Percentiles rank a stretch among this genome's conserved stretches.
Evolutionary conservation across 202 grass and related monocot genomes (phyloP).

Genomic region (Saccharum hybrid): DNA sequence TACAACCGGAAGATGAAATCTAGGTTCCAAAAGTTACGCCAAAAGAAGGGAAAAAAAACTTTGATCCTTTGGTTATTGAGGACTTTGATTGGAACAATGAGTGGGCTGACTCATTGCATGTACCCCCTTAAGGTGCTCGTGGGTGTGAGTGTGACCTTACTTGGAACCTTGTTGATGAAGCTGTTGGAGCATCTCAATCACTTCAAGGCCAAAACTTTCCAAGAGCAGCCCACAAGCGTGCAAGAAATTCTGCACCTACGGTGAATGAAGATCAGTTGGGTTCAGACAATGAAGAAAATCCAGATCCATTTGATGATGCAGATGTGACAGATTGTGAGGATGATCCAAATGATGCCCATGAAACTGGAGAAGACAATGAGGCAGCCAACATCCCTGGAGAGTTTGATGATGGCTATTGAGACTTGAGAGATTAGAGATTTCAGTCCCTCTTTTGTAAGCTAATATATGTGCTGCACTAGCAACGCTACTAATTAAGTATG

Average conservation of each 20-base stretch:
- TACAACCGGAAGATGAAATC: conserved; percentile 1
- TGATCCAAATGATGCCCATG: not conserved
- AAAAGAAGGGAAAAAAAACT: not conserved
- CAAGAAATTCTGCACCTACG: not conserved
- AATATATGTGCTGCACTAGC: no score
- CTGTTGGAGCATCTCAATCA: no score
- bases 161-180: no score
- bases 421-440: not conserved
- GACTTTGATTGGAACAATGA: no score
- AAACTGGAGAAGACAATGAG: not conserved
- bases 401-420: not conserved
- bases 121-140: no score
- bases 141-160: no score
- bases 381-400: not conserved
- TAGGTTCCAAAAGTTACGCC: not conserved
- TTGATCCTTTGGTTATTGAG: no score
- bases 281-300: not conserved
- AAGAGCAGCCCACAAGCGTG: not conserved
- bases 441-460: no score
- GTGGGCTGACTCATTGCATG: no score
- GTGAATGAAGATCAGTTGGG: not conserved
- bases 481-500: no score
- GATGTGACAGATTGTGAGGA: not conserved
- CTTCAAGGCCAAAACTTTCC: not conserved
- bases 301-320: not conserved